Conservation (phyloP, 352 stramenopile genomes). For the Elongisporangium senticosum region DNA sequence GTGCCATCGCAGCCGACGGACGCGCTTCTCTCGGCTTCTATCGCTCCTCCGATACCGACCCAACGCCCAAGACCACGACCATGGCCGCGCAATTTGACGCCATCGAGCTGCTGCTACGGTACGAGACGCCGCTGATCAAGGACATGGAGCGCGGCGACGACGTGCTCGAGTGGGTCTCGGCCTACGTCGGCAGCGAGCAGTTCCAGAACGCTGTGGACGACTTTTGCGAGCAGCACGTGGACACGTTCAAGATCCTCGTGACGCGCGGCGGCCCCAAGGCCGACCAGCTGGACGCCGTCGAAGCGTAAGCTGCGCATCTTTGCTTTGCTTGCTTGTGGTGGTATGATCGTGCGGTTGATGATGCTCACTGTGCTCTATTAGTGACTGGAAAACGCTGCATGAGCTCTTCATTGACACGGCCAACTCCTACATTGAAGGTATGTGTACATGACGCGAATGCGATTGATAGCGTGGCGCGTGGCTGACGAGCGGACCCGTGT, state of each 20-base stretch:
- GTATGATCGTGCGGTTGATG: conserved; percentile 4
- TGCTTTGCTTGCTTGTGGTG: neutral
- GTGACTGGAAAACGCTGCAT: conserved; percentile 58
- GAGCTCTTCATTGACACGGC: conserved; percentile 62
- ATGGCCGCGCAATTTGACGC: conserved; percentile 48
- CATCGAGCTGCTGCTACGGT: conserved; percentile 72
- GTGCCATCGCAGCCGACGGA: neutral
- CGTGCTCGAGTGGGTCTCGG: conserved; percentile 76
- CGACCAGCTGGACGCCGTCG: conserved; percentile 54
- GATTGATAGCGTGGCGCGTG: neutral
- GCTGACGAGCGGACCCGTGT: neutral
- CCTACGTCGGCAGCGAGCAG: conserved; percentile 60
- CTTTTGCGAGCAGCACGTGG: conserved; percentile 56
- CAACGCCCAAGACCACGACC: neutral
- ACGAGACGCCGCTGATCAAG: conserved; percentile 75
- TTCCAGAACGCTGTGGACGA: conserved; percentile 61
- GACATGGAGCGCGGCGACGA: conserved; percentile 79
- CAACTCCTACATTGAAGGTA: conserved; percentile 60
- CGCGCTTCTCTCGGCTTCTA: conserved; percentile 1
- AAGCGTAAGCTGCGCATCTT: conserved; percentile 25
- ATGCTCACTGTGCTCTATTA: neutral
- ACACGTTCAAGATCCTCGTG: conserved; percentile 58
- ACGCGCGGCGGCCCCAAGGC: conserved; percentile 53
- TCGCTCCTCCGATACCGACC: neutral
- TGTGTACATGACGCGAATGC: neutral